Evolutionary conservation across 1,284 basidiomycete genomes (phyloP).

Genomic region (Heterobasidion occidentale): DNA sequence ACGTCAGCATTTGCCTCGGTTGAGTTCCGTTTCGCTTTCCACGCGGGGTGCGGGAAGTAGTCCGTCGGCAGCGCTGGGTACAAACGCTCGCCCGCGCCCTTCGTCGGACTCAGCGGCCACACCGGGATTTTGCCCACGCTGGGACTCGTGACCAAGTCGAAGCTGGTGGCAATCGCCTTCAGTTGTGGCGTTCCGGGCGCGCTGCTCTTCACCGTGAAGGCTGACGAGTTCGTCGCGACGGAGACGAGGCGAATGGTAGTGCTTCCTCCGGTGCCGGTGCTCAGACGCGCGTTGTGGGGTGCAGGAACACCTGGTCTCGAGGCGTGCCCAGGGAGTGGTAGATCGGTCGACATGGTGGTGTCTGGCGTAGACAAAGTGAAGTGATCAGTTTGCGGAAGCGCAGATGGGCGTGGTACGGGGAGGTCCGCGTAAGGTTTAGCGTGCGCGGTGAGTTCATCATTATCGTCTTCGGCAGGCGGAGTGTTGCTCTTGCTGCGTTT

Average conservation of each 20-base stretch:
- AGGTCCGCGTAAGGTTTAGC: slow-evolving; percentile 47
- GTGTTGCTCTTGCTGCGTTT: neutral
- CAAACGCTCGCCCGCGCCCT: slow-evolving; percentile 15
- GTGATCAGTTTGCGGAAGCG: slow-evolving; percentile 36
- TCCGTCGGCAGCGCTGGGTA: slow-evolving; percentile 40
- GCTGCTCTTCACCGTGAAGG: slow-evolving; percentile 4
- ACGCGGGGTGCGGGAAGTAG: neutral
- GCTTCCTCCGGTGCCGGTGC: slow-evolving; percentile 35
- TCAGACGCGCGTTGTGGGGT: slow-evolving; percentile 47
- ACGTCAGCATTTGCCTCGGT: neutral
- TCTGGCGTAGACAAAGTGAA: slow-evolving; percentile 38
- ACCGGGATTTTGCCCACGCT: slow-evolving; percentile 24
- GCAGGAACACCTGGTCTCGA: slow-evolving; percentile 49
- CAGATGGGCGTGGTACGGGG: slow-evolving; percentile 27
- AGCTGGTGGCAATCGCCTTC: slow-evolving; percentile 52
- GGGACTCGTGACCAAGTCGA: slow-evolving; percentile 58
- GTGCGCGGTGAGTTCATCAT: slow-evolving; percentile 28
- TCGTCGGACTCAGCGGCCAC: slow-evolving; percentile 37
- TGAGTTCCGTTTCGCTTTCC: neutral
- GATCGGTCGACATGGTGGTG: slow-evolving; percentile 15
- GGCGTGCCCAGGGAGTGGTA: slow-evolving; percentile 47
- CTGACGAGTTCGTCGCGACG: slow-evolving; percentile 18
- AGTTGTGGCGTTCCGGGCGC: slow-evolving; percentile 49
- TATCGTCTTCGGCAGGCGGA: neutral
- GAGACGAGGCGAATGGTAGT: slow-evolving; percentile 54